Base-by-base conservation (phyloP, 2,329 filamentous ascomycete species). In the Arthrobotrys musiformis region DNA sequence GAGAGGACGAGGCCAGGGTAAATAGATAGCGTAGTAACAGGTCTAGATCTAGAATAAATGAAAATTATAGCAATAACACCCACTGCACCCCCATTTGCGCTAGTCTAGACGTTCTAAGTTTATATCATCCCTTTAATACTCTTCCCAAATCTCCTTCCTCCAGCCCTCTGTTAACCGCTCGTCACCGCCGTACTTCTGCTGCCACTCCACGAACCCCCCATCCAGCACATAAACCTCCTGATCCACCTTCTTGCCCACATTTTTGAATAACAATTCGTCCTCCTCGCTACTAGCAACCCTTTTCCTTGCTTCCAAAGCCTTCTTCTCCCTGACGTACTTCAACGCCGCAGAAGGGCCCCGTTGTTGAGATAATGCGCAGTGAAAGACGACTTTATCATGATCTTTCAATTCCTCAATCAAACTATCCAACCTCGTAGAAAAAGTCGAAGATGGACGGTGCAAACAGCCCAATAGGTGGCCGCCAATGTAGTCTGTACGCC, bases 321-420 rank as follows among this genome's bases (percentile, higher is more conserved):
- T 86, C 84, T 93, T 91, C 11, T 30, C 30, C 37, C 91, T 86
- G 77, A 94, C 80, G 83, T 97, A 98, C 81, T 88, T 87, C 80
- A 97, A 84, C 2, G 95, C 95, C 2, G 94, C 93, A 61, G 88
- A 88, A 0, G 95, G 95, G 0, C 95, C 95, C 0, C 95, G 88
- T 85, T 97, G 92, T 85, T 98, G 95, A 80, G 91, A 94, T 68
- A 98, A 86, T 17, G 92, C 92, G 84, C 95, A 99, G 85, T 99
- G 95, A 83, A 99, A 99, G 0, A 99, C 89, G 13, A 99, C 93
- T 9, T 88, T 91, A 69, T 95, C 89, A 83, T 93, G 93, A 82
- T 91, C 89, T 79, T 89, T 86, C 56, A 97, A 88, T 48, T 88
- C 90, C 70, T 93, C 89, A 11, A 97, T 87, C n/a, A 99, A 89